Base-by-base conservation (phyloP, 2,329 filamentous ascomycete species). In the Beauveria sp. region DNA sequence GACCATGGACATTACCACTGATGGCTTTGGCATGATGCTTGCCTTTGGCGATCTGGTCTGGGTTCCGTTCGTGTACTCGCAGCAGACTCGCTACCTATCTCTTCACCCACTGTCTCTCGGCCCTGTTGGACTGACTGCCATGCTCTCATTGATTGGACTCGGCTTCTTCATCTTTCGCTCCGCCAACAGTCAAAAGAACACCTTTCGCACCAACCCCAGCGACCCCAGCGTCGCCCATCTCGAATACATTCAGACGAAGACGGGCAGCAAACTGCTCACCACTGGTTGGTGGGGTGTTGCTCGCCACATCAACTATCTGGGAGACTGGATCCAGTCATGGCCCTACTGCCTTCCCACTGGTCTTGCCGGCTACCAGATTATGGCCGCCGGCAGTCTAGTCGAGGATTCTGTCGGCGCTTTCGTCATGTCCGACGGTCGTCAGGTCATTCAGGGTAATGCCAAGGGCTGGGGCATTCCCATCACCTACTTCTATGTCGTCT, bases 21-120 rank as follows among this genome's bases (percentile, higher is more conserved):
- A 98, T 68, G 93, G 93, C 6, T 96, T 98, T 67, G 93, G 93
- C 58, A 91, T 91, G 78, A 98, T 98, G 93, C 82, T 98, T 40
- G 81, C 90, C 2, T 97, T 97, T 71, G 93, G 92, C 61, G 93
- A 98, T 69, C 81, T 97, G 6, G 90, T 89, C 64, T 98, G 93
- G 93, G 84, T 97, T 2, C 93, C 93, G 0, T 96, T 96, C 72
- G 81, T 91, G 62, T 98, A 96, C 80, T 89, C 86, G 20, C 79
- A 91, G 42, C 93, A 96, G 74, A 86, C 88, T 8, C 86, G 90
- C 49, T 98, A 97, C 73, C 85, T 98, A 6, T 84, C 92, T 1
- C 81, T 89, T 12, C 89, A 96, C 74, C 93, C 93, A 0, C 78
- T 92, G 16, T 81, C 87, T n/a, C 86, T 98, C 6, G 92, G 92